Conservation (phyloP, 805 yeast genomes). For the Tetrapisispora nanseiensis region DNA sequence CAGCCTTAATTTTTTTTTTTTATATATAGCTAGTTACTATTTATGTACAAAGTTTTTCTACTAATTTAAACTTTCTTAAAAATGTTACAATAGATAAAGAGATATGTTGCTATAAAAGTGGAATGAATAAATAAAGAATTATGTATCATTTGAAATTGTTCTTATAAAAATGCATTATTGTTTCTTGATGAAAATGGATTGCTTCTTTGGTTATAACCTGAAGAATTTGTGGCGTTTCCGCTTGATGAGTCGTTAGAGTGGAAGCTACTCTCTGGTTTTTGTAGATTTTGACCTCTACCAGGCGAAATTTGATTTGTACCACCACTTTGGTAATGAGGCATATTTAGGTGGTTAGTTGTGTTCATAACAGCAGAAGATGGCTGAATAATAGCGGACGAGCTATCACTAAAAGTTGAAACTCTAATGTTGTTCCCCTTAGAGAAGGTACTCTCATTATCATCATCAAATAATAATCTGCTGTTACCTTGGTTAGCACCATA, state of each 20-base stretch:
- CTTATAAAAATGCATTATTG: conserved; percentile 11
- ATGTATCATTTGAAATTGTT: neutral
- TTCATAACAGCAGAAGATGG: conserved; percentile 25
- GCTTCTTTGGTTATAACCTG: conserved; percentile 2
- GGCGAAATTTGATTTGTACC: conserved; percentile 6
- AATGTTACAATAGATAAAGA: neutral
- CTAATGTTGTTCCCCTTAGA: neutral
- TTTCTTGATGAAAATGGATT: conserved; percentile 10
- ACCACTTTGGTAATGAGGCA: conserved; percentile 6
- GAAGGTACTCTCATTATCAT: conserved; percentile 8
- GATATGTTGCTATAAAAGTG: neutral
- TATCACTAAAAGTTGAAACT: conserved; percentile 1
- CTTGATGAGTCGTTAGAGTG: conserved; percentile 11
- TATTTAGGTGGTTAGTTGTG: conserved; percentile 4
- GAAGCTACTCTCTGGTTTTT: conserved; percentile 27
- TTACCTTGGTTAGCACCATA: conserved; percentile 7
- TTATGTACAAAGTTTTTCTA: no score
- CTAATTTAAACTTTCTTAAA: no score
- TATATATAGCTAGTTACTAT: no score
- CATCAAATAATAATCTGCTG: conserved; percentile 8
- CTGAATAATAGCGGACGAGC: conserved; percentile 13
- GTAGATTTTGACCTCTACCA: conserved; percentile 10
- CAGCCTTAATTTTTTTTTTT: no score
- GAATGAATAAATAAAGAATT: neutral
- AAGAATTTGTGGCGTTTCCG: conserved; percentile 7